These are phyloP conservation scores for Cerrena zonata DNA, from an alignment of 1,284 basidiomycete genomes.

Conservation along the genomic window DNA sequence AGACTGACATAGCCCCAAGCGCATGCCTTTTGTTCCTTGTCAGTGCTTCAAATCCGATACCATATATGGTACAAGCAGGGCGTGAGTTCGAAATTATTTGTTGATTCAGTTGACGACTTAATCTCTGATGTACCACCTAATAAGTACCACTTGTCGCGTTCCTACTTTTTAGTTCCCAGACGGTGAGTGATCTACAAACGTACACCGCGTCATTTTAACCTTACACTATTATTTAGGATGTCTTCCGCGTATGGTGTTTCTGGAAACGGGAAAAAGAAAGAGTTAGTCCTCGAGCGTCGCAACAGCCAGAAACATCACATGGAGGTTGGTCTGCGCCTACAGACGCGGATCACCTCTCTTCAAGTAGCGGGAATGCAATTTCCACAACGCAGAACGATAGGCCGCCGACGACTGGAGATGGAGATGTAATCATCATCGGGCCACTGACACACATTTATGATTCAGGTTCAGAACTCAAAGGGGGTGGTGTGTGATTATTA, in stretches of 20 bases:
- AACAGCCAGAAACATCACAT: slow-evolving; percentile 2
- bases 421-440: too few species aligned
- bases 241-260: slow-evolving; percentile 4
- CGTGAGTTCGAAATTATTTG: slow-evolving; percentile 30
- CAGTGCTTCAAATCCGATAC: slow-evolving; percentile 27
- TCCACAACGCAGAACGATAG: too few species aligned
- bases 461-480: too few species aligned
- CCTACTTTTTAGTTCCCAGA: slow-evolving; percentile 12
- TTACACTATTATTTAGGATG: slow-evolving; percentile 4
- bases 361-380: too few species aligned
- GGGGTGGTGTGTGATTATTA: too few species aligned
- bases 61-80: slow-evolving; percentile 47
- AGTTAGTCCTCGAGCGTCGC: not conserved
- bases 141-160: slow-evolving; percentile 10
- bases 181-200: too few species aligned
- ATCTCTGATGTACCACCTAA: too few species aligned
- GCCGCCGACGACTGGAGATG: too few species aligned
- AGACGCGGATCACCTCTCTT: not conserved
- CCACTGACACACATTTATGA: too few species aligned
- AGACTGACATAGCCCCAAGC: slow-evolving; percentile 17
- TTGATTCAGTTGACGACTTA: not conserved
- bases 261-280: not conserved
- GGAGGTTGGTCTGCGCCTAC: slow-evolving; percentile 11
- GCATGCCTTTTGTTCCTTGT: slow-evolving; percentile 39
- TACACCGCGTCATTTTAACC: not conserved